These are phyloP conservation scores for Crithidia acanthocephali DNA, from an alignment of 208 protist genomes.

Conservation along the genomic window DNA sequence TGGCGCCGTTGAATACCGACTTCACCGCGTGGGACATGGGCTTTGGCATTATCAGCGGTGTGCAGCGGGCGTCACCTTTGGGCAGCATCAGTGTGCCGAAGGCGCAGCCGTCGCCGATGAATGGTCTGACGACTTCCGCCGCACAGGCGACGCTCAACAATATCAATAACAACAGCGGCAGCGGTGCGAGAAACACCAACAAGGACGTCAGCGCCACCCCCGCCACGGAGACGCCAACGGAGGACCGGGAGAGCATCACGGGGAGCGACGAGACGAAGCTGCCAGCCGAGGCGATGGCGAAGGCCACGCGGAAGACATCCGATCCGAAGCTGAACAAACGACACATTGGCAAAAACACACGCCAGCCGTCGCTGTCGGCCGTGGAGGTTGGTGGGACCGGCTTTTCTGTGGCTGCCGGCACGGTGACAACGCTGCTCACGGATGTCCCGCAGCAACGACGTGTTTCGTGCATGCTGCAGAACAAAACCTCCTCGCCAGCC, in stretches of 20 bases:
- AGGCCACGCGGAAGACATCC: background rate
- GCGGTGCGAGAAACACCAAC: background rate
- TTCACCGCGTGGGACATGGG: conserved; percentile 14
- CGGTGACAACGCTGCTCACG: background rate
- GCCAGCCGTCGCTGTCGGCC: background rate
- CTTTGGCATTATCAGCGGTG: conserved; percentile 10
- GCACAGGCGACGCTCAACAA: background rate
- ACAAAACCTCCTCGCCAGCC: background rate
- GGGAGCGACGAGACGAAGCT: background rate
- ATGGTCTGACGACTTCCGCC: background rate
- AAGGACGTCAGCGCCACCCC: background rate
- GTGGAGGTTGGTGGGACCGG: background rate
- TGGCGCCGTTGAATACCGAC: background rate
- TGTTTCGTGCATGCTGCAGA: background rate
- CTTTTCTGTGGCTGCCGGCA: background rate
- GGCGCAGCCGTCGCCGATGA: background rate
- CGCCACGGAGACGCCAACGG: background rate
- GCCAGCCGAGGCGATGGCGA: background rate
- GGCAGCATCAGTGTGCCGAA: background rate
- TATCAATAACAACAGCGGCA: background rate
- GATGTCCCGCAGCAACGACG: background rate
- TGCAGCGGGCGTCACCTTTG: background rate
- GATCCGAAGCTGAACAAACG: background rate
- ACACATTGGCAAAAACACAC: background rate
- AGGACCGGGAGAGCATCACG: background rate